Evolutionary conservation across 768 basidiomycete species (phyloP).

Genomic region (Lentinula edodes): DNA sequence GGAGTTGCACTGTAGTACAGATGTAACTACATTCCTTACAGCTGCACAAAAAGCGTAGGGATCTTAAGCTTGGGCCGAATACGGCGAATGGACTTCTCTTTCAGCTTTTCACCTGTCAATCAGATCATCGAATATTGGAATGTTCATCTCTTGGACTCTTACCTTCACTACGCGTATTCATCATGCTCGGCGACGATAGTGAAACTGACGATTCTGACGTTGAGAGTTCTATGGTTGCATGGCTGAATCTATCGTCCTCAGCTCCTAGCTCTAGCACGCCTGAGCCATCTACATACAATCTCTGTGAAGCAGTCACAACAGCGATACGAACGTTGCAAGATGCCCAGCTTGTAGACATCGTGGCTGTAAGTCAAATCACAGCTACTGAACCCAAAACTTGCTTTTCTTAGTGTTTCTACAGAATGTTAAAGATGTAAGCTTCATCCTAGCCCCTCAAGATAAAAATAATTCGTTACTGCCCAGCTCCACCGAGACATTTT

Average conservation of each 20-base stretch:
- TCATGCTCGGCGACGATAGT: neutral
- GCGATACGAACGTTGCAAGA: neutral
- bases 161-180: neutral
- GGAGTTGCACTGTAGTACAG: conserved; percentile 46
- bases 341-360: neutral
- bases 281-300: neutral
- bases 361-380: neutral
- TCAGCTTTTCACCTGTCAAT: conserved; percentile 1
- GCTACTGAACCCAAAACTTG: neutral
- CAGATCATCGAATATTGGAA: neutral
- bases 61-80: neutral
- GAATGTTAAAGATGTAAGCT: neutral
- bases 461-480: neutral
- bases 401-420: neutral
- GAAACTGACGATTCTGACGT: conserved; percentile 2
- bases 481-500: conserved; percentile 12
- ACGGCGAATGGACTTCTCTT: neutral
- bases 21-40: conserved; percentile 52
- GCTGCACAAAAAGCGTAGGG: conserved; percentile 48
- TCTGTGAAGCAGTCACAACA: neutral
- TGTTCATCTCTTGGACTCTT: neutral
- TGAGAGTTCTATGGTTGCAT: conserved; percentile 3
- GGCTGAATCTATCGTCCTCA: neutral
- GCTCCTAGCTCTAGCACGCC: neutral
- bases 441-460: too few species aligned